A percentile compares a stretch with the other conserved stretches of the same genome.
Conservation (phyloP, 768 basidiomycete species). For the Mycena galericulata region DNA sequence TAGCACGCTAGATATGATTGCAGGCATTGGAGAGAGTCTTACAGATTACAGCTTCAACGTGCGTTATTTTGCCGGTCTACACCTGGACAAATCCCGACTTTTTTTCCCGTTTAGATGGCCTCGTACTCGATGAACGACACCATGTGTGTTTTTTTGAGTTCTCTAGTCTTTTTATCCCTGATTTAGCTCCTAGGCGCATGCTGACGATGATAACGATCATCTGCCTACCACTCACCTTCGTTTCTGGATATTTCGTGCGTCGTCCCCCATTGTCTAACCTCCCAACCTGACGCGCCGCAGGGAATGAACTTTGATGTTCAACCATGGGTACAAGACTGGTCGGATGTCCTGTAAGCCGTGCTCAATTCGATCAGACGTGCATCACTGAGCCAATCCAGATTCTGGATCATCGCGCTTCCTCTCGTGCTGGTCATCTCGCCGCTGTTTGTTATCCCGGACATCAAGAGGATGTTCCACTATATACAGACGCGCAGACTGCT, state of each 20-base stretch:
- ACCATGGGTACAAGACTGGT: slow-evolving; percentile 43
- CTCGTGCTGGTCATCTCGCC: slow-evolving; percentile 69
- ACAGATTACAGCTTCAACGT: slow-evolving; percentile 82
- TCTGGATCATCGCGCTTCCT: slow-evolving; percentile 74
- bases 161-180: background rate
- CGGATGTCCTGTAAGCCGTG: slow-evolving; percentile 62
- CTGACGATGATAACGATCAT: slow-evolving; percentile 77
- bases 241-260: slow-evolving; percentile 82
- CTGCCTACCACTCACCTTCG: slow-evolving; percentile 75
- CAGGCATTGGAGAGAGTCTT: slow-evolving; percentile 72
- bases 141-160: slow-evolving; percentile 55
- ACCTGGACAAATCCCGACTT: background rate
- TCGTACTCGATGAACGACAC: slow-evolving; percentile 77
- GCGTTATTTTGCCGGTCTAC: slow-evolving; percentile 17
- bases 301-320: slow-evolving; percentile 75
- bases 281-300: slow-evolving; percentile 44
- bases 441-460: slow-evolving; percentile 67
- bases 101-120: slow-evolving; percentile 54
- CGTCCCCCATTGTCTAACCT: background rate
- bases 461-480: slow-evolving; percentile 59
- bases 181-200: slow-evolving; percentile 59
- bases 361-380: no score
- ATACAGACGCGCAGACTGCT: slow-evolving; percentile 50
- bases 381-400: no score
- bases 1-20: slow-evolving; percentile 75